Conservation (phyloP, 345 rosid species). For the Eucalyptus curtisii region DNA sequence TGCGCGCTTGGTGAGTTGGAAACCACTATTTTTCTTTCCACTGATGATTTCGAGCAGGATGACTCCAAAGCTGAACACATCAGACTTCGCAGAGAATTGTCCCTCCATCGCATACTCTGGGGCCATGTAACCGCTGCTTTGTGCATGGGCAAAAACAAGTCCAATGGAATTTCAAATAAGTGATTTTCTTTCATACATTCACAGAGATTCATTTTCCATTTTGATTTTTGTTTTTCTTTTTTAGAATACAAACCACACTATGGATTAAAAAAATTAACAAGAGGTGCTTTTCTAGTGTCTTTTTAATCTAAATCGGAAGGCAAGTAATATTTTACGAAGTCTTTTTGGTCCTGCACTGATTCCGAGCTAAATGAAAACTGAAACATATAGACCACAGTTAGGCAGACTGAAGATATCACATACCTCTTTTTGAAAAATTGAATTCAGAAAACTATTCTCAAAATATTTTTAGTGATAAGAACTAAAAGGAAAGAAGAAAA, state of each 20-base stretch:
- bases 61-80: constrained; percentile 18
- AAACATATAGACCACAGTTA: neutral
- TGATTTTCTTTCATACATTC: neutral
- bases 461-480: neutral
- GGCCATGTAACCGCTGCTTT: constrained; percentile 10
- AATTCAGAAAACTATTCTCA: neutral
- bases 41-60: constrained; percentile 12
- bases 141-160: neutral
- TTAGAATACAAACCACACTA: neutral
- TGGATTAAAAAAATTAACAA: neutral
- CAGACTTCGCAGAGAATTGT: constrained; percentile 5
- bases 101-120: constrained; percentile 18
- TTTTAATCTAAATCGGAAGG: neutral
- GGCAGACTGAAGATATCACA: neutral
- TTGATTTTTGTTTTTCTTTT: neutral
- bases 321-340: neutral
- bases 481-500: neutral
- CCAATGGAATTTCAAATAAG: neutral
- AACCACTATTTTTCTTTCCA: neutral
- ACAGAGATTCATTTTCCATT: neutral
- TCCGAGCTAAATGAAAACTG: neutral
- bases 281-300: neutral
- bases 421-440: neutral
- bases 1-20: neutral
- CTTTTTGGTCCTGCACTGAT: neutral